phyloP scores from a whole-genome alignment of 2,329 filamentous ascomycete species.

The Ampelomyces quisqualis region DNA sequence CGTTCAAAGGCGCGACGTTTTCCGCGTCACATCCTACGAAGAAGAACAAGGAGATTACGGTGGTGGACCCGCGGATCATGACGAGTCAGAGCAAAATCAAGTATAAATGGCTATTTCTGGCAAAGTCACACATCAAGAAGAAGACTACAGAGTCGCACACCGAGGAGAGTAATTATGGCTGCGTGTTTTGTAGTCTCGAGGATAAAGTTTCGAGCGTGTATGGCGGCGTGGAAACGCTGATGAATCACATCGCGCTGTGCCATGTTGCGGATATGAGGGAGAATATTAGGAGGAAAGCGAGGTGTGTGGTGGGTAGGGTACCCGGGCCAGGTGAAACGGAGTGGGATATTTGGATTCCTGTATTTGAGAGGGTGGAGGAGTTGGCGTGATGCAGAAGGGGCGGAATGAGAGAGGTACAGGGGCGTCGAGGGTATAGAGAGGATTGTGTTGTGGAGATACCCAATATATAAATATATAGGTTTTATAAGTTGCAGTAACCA shows the following conservation, averaged over 20 bases:
- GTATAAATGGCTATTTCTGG: slow-evolving; percentile 30
- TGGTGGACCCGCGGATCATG: slow-evolving; percentile 32
- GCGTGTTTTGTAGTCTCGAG: slow-evolving; percentile 39
- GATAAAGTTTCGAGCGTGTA: slow-evolving; percentile 37
- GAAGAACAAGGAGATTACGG: slow-evolving; percentile 29
- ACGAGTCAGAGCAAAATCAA: neutral
- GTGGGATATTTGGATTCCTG: slow-evolving; percentile 43
- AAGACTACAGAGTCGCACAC: slow-evolving; percentile 8
- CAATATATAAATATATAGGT: too few species aligned
- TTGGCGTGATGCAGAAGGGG: slow-evolving; percentile 1
- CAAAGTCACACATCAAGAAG: slow-evolving; percentile 38
- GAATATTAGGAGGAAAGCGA: slow-evolving; percentile 32
- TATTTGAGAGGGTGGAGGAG: slow-evolving; percentile 17
- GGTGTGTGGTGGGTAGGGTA: slow-evolving; percentile 40
- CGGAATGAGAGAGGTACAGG: too few species aligned
- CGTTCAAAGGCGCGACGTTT: slow-evolving; percentile 38
- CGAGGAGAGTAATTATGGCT: slow-evolving; percentile 37
- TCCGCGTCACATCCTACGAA: slow-evolving; percentile 23
- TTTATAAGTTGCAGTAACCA: too few species aligned
- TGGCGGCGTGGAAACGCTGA: slow-evolving; percentile 43
- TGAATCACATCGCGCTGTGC: slow-evolving; percentile 42
- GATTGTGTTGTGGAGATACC: too few species aligned
- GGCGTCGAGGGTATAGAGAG: too few species aligned
- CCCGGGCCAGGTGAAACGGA: slow-evolving; percentile 35
- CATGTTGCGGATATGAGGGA: slow-evolving; percentile 37